phyloP scores from a whole-genome alignment of 2,329 filamentous ascomycete genomes.

The Neonectria hederae region DNA sequence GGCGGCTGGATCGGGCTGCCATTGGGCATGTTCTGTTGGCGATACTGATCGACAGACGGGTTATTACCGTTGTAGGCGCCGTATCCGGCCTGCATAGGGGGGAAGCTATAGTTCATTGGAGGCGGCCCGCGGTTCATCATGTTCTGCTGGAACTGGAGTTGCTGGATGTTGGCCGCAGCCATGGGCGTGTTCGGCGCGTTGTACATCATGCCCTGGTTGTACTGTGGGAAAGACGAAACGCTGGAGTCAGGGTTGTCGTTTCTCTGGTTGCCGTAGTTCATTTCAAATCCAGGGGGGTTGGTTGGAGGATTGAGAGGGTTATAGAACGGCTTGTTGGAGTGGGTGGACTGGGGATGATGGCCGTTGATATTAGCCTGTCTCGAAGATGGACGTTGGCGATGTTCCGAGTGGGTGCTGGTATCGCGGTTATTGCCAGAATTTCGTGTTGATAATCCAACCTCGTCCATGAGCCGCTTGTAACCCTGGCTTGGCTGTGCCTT shows the following conservation, averaged over 20 bases:
- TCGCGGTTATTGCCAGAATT: constrained; percentile 57
- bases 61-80: constrained; percentile 60
- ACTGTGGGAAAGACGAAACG: constrained; percentile 61
- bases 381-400: constrained; percentile 65
- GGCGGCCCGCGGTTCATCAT: constrained; percentile 64
- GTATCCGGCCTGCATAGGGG: constrained; percentile 64
- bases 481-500: constrained; percentile 95
- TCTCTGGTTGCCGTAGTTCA: constrained; percentile 61
- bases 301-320: constrained; percentile 57
- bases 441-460: constrained; percentile 86
- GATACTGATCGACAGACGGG: constrained; percentile 65
- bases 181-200: constrained; percentile 57
- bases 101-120: constrained; percentile 66
- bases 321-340: constrained; percentile 62
- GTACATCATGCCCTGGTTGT: constrained; percentile 63
- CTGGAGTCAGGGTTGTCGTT: constrained; percentile 62
- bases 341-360: constrained; percentile 52
- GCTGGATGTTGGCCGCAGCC: constrained; percentile 59
- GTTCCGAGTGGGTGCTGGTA: constrained; percentile 55
- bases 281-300: constrained; percentile 58
- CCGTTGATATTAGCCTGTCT: constrained; percentile 61
- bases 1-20: constrained; percentile 61
- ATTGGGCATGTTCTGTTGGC: constrained; percentile 60
- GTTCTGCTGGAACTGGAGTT: constrained; percentile 67
- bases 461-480: constrained; percentile 98